Conservation (phyloP, 768 basidiomycete genomes). For the Hericium alpestre region DNA sequence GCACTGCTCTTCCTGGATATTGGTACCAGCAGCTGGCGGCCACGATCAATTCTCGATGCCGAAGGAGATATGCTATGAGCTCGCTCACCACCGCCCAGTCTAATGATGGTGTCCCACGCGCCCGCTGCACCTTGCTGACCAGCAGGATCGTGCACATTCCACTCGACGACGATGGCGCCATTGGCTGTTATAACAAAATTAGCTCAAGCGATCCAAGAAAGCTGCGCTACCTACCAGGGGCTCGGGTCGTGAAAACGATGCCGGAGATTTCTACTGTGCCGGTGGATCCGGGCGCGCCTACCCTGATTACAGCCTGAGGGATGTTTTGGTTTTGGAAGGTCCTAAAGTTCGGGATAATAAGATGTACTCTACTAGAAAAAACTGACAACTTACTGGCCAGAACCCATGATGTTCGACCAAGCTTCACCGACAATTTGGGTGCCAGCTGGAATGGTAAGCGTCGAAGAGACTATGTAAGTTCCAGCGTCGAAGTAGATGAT, state of each 20-base stretch:
- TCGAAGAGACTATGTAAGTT: conserved; percentile 36
- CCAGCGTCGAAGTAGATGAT: conserved; percentile 77
- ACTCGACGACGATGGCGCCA: conserved; percentile 57
- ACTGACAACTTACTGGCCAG: background rate
- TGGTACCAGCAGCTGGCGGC: conserved; percentile 19
- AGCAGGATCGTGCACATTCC: conserved; percentile 41
- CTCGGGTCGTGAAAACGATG: conserved; percentile 32
- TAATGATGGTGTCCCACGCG: conserved; percentile 41
- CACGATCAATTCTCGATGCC: too few relatives aligned
- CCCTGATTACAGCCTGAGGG: conserved; percentile 33
- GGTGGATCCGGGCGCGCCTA: conserved; percentile 26
- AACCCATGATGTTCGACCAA: conserved; percentile 40
- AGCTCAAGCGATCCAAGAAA: background rate
- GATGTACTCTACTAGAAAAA: background rate
- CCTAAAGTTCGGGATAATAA: conserved; percentile 17
- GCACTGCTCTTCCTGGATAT: conserved; percentile 26
- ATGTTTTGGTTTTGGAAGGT: conserved; percentile 28
- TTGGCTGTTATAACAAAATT: conserved; percentile 16
- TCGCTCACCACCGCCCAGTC: conserved; percentile 14
- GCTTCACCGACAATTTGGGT: conserved; percentile 39
- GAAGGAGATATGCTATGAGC: background rate
- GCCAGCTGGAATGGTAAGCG: conserved; percentile 38
- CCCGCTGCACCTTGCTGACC: conserved; percentile 40
- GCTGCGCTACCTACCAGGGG: conserved; percentile 17
- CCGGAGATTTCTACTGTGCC: conserved; percentile 36